Base-by-base conservation (phyloP, 139 green algal species). In the Auxenochlorella pyrenoidosa region DNA sequence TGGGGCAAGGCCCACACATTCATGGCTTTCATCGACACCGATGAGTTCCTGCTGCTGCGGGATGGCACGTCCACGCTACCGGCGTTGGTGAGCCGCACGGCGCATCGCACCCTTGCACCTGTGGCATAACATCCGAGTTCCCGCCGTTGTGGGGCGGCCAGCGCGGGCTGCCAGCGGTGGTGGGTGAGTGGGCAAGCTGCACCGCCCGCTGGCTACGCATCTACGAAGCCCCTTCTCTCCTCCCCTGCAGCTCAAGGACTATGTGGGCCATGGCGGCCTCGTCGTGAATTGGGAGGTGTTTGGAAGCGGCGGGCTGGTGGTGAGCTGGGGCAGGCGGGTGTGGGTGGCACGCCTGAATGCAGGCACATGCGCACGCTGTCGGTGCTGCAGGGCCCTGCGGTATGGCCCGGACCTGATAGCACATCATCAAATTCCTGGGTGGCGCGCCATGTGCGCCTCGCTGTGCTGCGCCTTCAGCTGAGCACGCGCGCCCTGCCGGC, bases 1-100 rank as follows among this genome's bases (percentile, higher is more conserved):
- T 73, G 66, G 76, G 70, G 63, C 30, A 21, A 13, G 26, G n/a
- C 66, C 70, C 87, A 92, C 83, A 80, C 85, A 5, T 94, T 88
- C 80, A 90, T 94, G 65, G 90, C 86, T 13, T 94, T 94, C 73
- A 93, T 94, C 5, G 91, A 94, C 73, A 85, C 82, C 4, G 91
- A 94, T 43, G 91, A 94, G 79, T 94, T 92, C 82, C 72, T 94
- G 24, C 59, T 94, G 32, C 60, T 93, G 59, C 79, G 22, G 10
- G 47, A 75, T 43, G 71, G 70, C 75, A 77, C 86, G 1, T 44
- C 40, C 58, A 86, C 85, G 70, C 86, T 92, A 54, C 89, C 84
- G 18, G 38, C 43, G 10, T 89, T 94, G 41, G 80, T 85, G 30
- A 63, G 80, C 36, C 21, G 71, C 34, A 13, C 70, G 18, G 2